Base-by-base conservation (phyloP, 1,139 yeast species). In the Kodamaea derodonti region DNA sequence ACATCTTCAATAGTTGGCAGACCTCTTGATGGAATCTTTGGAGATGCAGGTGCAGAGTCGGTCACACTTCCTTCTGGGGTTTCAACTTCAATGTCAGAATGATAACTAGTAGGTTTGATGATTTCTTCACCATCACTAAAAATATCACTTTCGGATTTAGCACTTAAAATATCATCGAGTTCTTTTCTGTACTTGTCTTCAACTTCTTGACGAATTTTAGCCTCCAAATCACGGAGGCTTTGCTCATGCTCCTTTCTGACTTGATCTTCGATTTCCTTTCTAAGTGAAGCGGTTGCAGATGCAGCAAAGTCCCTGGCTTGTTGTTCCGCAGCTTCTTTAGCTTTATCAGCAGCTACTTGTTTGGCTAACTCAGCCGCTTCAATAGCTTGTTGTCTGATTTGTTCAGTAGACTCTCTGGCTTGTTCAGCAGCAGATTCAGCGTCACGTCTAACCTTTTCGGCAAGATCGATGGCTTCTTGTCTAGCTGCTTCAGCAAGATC, bases 1-100 rank as follows among this genome's bases (percentile, higher is more conserved):
- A 67, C 71, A 40, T 63, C 72, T 41, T 65, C 70, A 18, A 66
- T 34, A 1, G 65, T 56, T 14, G 72, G 70, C 32, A 39, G 45
- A 27, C 39, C 45, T 35, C 40, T 49, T 20, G 47, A 41, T 7
- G 22, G 22, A 8, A 35, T 50, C 14, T 28, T 18, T 3, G 40
- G 32, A 14, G 46, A 34, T 15, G 54, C 58, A 6, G 51, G 37
- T 4, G 18, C 14, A 7, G 30, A 17, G 22, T 13, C 17, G 10
- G 26, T 2, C 9, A 2, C 32, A 9, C 32, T 29, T 5, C 12
- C 23, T 12, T 52, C 60, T 2, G 63, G 56, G 16, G 35, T 38
- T 3, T 30, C 25, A 15, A 6, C 28, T 17, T 25, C 32, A 20
- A 20, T 14, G 11, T 22, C 32, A 12, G 32, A 14, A 12, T 29